Conservation (phyloP, 495 filamentous ascomycete genomes). For the Podospora tetraspora region DNA sequence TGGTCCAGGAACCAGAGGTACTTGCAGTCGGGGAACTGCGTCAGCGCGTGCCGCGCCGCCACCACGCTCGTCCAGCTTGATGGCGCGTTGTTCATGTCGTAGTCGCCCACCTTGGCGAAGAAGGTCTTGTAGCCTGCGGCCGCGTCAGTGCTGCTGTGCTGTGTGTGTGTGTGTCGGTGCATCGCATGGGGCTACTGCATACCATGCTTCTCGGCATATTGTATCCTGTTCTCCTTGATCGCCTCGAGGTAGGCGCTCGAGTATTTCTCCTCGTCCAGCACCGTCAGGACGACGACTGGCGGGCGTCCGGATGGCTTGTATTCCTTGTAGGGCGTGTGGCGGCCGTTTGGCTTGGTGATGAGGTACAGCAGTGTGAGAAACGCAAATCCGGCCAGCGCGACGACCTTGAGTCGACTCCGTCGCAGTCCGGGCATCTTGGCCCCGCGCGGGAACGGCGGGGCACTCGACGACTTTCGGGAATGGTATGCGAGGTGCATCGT, state of each 20-base stretch:
- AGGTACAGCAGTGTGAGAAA: slow-evolving; percentile 60
- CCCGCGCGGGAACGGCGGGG: slow-evolving; percentile 56
- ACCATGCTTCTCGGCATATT: slow-evolving; percentile 90
- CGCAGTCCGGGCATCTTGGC: slow-evolving; percentile 57
- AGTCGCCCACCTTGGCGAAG: slow-evolving; percentile 69
- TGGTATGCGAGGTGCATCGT: slow-evolving; percentile 91
- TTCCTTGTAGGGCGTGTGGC: slow-evolving; percentile 18
- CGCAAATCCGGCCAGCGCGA: slow-evolving; percentile 52
- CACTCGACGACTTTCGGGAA: slow-evolving; percentile 70
- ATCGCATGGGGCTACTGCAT: slow-evolving; percentile 31
- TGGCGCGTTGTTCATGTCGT: slow-evolving; percentile 64
- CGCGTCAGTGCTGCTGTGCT: not conserved
- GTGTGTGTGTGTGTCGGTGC: not conserved
- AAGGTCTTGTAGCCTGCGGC: slow-evolving; percentile 77
- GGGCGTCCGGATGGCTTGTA: slow-evolving; percentile 57
- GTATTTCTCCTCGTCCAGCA: slow-evolving; percentile 61
- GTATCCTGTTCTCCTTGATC: slow-evolving; percentile 73
- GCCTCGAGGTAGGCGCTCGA: slow-evolving; percentile 59
- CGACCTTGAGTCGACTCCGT: slow-evolving; percentile 59
- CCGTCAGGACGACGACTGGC: slow-evolving; percentile 79
- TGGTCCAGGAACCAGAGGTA: slow-evolving; percentile 84
- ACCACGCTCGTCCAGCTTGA: slow-evolving; percentile 72
- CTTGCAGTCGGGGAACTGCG: slow-evolving; percentile 61
- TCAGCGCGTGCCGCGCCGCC: slow-evolving; percentile 86
- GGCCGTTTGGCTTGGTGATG: slow-evolving; percentile 41